A percentile compares a stretch with the other conserved stretches of the same genome.
These are phyloP conservation scores for Acorus gramineus DNA, from an alignment of 106 monocot species.

Conservation along the genomic window DNA sequence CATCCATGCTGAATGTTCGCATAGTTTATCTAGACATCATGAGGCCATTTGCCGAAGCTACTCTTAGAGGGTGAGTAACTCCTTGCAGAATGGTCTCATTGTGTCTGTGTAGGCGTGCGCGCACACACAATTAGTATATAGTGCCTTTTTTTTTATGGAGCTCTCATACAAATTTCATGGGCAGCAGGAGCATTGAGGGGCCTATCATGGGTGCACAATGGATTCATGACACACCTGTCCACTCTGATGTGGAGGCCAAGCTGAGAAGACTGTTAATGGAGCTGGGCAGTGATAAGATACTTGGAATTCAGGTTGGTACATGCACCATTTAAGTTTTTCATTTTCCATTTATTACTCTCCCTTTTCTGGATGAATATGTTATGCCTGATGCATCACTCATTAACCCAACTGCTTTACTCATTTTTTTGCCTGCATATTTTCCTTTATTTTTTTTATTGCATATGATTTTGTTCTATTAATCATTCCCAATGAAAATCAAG, in stretches of 20 bases:
- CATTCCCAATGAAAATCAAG: too few relatives aligned
- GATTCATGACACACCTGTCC: constrained; percentile 65
- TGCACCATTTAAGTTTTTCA: too few relatives aligned
- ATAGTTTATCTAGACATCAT: constrained; percentile 89
- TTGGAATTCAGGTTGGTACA: constrained; percentile 74
- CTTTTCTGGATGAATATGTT: too few relatives aligned
- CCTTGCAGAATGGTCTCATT: constrained; percentile 1
- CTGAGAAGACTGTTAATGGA: constrained; percentile 60
- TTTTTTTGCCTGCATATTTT: too few relatives aligned
- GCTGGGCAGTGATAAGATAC: constrained; percentile 68
- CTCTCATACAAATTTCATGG: background rate
- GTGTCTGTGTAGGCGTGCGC: background rate
- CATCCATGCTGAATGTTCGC: constrained; percentile 75
- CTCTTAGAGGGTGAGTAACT: constrained; percentile 56
- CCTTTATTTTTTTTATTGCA: too few relatives aligned
- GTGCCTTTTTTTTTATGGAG: background rate
- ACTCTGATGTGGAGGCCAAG: constrained; percentile 83
- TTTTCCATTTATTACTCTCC: too few relatives aligned
- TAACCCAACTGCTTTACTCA: too few relatives aligned
- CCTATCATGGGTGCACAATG: constrained; percentile 28
- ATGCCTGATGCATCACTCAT: too few relatives aligned
- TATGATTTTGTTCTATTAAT: too few relatives aligned
- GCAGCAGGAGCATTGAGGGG: constrained; percentile 39
- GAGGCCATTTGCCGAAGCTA: constrained; percentile 93
- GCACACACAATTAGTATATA: too few relatives aligned